Base-by-base conservation (phyloP, 2,329 filamentous ascomycete genomes). In the Clonostachys solani region DNA sequence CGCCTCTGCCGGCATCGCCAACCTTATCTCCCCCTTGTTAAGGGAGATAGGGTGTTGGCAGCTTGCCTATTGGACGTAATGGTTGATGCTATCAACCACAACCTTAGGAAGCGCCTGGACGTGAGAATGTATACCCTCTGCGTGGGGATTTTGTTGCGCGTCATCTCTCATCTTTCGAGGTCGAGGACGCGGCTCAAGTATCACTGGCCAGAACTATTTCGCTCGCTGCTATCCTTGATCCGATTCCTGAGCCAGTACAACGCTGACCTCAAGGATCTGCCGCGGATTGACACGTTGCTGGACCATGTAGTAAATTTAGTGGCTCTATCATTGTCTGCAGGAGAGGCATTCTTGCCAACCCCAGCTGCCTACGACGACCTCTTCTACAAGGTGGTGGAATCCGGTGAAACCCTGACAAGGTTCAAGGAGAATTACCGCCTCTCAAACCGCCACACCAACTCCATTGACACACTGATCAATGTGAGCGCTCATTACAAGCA, bases 361-460 rank as follows among this genome's bases (percentile, higher is more conserved):
- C 85, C 91, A 1, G 81, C 87, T 16, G 85, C 89, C 2, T 97
- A 97, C 65, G 94, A 99, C 58, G 94, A 99, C 60, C 76, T 99
- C 1, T 97, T 99, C 70, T 99, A 99, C 80, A 99, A 99, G 69
- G 80, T 97, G 3, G 91, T 97, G 23, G 94, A 99, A 67, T 88
- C 86, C 3, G 90, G 92, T 12, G 89, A 95, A 43, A 79, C 89
- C 12, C 77, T 97, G 18, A 72, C 78, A 33, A 90, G 89, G 60
- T 96, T 97, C 69, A 83, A 89, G 38, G 83, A 91, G 52, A 85
- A 81, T 10, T 97, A 94, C 64, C 69, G 72, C 5, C 67, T 86
- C 15, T 71, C 69, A 3, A 79, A 75, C 50, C 67, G 81, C 42
- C 67, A 74, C 18, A 81, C 78, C 42, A 87, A 78, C 67, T 89